Base-by-base conservation (phyloP, 345 rosid genomes). In the Corchorus olitorius region DNA sequence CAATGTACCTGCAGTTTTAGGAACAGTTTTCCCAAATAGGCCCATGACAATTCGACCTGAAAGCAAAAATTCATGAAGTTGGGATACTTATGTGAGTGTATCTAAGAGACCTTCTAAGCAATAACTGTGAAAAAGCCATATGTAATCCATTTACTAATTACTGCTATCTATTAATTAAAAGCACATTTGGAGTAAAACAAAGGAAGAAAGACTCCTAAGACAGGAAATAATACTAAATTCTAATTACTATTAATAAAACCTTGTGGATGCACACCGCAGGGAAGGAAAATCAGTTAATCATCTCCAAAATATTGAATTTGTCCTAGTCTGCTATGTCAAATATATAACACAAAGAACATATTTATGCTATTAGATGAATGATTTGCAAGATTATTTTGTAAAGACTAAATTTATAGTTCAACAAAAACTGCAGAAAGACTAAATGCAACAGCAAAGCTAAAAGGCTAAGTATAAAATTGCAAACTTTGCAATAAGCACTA, bases 11-110 rank as follows among this genome's bases (percentile, higher is more conserved):
- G 79, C 90, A 5, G 97, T 96, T 85, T 90, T 90, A 63, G 99
- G 99, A 84, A 96, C 98, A 10, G 86, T 83, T 79, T 92, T 92
- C 76, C 97, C 99, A 55, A 87, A 96, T 39, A 96, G 93, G 46
- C 97, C 99, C 50, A 94, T 90, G 77, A 85, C 83, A 61, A 96
- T 78, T 8, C 97, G 94, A 64, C 99, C 98, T 96, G 87, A 75
- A 81, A 77, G 77, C n/a, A 76, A 48, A 4, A 52, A 71, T 12
- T 3, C 49, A 35, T 3, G 33, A 65, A 55, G 15, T 65, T 20
- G 13, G 19, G 10, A 63, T 60, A 60, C 41, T 54, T 35, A 45
- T 53, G 2, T 14, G 41, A 70, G 45, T 49, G 14, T 27, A 27
- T 6, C 60, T 70, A 52, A 34, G 15, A 33, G 43, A 52, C 46